Percentiles rank a stretch among this genome's conserved stretches.
Evolutionary conservation across 129 eudicot genomes (phyloP).

Genomic region (Lactuca saligna): DNA sequence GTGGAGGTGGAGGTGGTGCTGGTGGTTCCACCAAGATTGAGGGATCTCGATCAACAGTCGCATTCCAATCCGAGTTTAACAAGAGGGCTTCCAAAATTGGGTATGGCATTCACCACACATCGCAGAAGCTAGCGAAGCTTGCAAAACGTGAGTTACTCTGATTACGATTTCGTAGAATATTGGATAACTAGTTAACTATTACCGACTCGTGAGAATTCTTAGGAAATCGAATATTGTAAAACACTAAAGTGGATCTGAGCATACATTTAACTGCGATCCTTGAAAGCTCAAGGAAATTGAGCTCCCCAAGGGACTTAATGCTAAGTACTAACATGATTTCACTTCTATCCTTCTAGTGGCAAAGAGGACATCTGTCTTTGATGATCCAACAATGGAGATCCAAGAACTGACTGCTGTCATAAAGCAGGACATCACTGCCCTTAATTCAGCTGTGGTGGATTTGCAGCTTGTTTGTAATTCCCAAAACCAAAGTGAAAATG

Average conservation of each 20-base stretch:
- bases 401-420: constrained; percentile 89
- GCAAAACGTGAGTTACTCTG: constrained; percentile 64
- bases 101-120: constrained; percentile 82
- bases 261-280: constrained; percentile 8
- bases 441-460: constrained; percentile 81
- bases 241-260: constrained; percentile 6
- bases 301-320: constrained; percentile 1
- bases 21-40: constrained; percentile 32
- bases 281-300: constrained; percentile 14
- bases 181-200: background rate
- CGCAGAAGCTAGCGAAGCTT: constrained; percentile 83
- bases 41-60: constrained; percentile 52
- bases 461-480: constrained; percentile 72
- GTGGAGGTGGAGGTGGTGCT: constrained; percentile 16
- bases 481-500: constrained; percentile 64
- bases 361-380: constrained; percentile 76
- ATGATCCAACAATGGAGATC: constrained; percentile 87
- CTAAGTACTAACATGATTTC: background rate
- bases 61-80: constrained; percentile 74
- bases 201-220: background rate
- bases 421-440: constrained; percentile 90
- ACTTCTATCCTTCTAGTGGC: constrained; percentile 59
- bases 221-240: background rate
- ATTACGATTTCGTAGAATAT: background rate
- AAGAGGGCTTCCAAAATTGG: constrained; percentile 80